Evolutionary conservation across 1,284 basidiomycete species (phyloP).

Genomic region (Rhodotorula sp.): DNA sequence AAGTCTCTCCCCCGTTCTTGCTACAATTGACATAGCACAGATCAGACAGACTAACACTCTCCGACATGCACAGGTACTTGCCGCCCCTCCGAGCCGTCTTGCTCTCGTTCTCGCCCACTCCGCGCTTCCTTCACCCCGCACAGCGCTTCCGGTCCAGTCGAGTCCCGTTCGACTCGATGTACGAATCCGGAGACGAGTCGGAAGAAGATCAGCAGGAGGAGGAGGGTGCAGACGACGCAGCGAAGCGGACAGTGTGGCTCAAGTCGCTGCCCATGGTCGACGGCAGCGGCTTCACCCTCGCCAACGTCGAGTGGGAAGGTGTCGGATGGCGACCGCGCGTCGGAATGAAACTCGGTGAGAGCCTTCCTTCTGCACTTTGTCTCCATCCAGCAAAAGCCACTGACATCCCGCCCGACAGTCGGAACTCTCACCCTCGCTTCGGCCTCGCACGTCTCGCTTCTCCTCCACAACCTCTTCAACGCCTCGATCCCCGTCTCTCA

Average conservation of each 20-base stretch:
- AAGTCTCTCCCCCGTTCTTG: slow-evolving; percentile 20
- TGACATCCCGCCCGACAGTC: slow-evolving; percentile 53
- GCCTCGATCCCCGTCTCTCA: slow-evolving; percentile 92
- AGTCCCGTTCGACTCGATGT: slow-evolving; percentile 25
- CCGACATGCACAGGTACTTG: slow-evolving; percentile 65
- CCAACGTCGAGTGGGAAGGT: slow-evolving; percentile 73
- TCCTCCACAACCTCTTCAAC: slow-evolving; percentile 94
- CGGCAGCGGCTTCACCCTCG: slow-evolving; percentile 84
- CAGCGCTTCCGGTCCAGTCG: slow-evolving; percentile 59
- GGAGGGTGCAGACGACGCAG: not conserved
- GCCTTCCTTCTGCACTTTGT: not conserved
- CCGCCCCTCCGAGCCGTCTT: slow-evolving; percentile 83
- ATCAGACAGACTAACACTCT: not conserved
- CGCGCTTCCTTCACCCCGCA: slow-evolving; percentile 66
- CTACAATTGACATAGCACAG: not conserved
- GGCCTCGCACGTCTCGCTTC: slow-evolving; percentile 88
- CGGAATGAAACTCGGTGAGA: slow-evolving; percentile 77
- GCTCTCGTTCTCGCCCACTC: slow-evolving; percentile 69
- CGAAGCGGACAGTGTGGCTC: slow-evolving; percentile 14
- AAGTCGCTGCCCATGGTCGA: slow-evolving; percentile 51
- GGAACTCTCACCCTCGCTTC: slow-evolving; percentile 87
- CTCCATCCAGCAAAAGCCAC: slow-evolving; percentile 12
- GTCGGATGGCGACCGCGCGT: slow-evolving; percentile 86
- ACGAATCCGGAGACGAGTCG: not conserved
- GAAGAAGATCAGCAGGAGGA: slow-evolving; percentile 7